phyloP scores from a whole-genome alignment of 225 moss, liverwort and hornwort genomes.

The Sphagnum contortum region DNA sequence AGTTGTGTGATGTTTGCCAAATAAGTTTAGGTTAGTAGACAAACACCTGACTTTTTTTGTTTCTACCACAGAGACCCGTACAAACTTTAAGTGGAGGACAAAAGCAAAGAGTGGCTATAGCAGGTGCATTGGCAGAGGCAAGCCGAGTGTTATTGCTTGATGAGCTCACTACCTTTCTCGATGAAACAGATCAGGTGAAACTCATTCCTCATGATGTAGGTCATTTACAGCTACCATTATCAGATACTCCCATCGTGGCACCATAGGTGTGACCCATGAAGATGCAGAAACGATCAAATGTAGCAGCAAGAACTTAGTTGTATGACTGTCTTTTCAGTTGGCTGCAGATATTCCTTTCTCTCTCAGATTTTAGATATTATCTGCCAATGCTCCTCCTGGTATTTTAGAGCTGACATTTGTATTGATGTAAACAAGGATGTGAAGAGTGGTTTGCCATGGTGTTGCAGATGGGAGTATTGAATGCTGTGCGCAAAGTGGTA shows the following conservation, averaged over 20 bases:
- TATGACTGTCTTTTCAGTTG: too few relatives aligned
- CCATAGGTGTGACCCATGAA: too few relatives aligned
- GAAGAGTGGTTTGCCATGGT: not conserved
- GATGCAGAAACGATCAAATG: too few relatives aligned
- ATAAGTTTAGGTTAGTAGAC: too few relatives aligned
- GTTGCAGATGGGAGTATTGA: conserved; percentile 59
- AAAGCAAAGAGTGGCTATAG: conserved; percentile 93
- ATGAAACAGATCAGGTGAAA: conserved; percentile 60
- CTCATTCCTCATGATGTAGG: not conserved
- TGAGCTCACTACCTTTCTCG: conserved; percentile 96
- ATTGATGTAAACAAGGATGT: not conserved
- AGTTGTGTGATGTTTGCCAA: too few relatives aligned
- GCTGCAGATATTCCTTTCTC: too few relatives aligned
- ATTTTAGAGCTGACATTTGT: too few relatives aligned
- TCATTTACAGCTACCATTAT: not conserved
- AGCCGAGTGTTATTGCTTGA: conserved; percentile 79
- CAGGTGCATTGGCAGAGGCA: conserved; percentile 90
- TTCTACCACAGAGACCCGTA: conserved; percentile 40
- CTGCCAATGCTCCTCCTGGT: too few relatives aligned
- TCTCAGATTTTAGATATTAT: too few relatives aligned
- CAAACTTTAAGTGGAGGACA: conserved; percentile 94
- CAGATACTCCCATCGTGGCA: not conserved
- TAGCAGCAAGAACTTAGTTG: too few relatives aligned
- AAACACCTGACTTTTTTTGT: not conserved
- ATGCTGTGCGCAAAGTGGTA: conserved; percentile 79